Percentiles rank a stretch among this genome's conserved stretches.
Evolutionary conservation across 805 yeast species (phyloP).

Genomic region (Metschnikowia lunata): DNA sequence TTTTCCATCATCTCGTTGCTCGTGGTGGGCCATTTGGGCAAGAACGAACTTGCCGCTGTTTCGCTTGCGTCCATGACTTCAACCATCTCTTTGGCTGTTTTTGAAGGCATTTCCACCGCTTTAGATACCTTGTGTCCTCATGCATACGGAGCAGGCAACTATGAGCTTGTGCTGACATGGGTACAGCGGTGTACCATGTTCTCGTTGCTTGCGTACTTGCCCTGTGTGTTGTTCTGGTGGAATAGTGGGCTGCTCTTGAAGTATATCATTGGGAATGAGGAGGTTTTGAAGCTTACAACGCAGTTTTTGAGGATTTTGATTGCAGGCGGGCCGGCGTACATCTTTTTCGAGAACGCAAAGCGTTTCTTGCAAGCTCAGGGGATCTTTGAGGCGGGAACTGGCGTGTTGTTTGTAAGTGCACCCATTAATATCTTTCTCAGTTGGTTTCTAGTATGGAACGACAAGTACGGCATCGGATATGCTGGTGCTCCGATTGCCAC

Average conservation of each 20-base stretch:
- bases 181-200: conserved; percentile 38
- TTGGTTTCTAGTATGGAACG: conserved; percentile 42
- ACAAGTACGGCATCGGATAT: conserved; percentile 36
- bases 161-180: conserved; percentile 30
- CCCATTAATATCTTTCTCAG: conserved; percentile 39
- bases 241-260: conserved; percentile 25
- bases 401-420: conserved; percentile 38
- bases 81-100: conserved; percentile 41
- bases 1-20: conserved; percentile 40
- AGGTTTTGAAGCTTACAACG: conserved; percentile 33
- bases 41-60: conserved; percentile 43
- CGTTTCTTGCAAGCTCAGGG: conserved; percentile 45
- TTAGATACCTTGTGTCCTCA: conserved; percentile 44
- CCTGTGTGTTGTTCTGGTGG: conserved; percentile 42
- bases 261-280: conserved; percentile 29
- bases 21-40: conserved; percentile 44
- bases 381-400: conserved; percentile 45
- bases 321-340: conserved; percentile 41
- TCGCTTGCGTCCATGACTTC: conserved; percentile 43
- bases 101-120: conserved; percentile 45
- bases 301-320: conserved; percentile 32
- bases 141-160: conserved; percentile 42
- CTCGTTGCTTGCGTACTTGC: conserved; percentile 32
- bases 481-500: conserved; percentile 43
- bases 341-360: conserved; percentile 39